Conservation (phyloP, 1,139 yeast genomes). For the Taphrina flavorubra region DNA sequence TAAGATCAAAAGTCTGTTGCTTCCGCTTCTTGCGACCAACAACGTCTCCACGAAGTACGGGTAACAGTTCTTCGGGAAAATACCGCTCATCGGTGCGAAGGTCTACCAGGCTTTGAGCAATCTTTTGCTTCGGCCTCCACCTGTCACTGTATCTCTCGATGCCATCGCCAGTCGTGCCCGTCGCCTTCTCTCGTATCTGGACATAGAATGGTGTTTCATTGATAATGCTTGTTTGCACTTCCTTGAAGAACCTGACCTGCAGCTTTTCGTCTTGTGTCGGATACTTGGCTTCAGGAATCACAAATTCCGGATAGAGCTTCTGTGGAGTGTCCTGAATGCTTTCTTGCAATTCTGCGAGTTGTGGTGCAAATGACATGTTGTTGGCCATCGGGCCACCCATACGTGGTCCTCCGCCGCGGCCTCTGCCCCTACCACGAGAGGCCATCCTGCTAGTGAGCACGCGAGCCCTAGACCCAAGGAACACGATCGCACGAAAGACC, state of each 20-base stretch:
- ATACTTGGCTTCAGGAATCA: constrained; percentile 14
- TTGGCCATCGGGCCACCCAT: constrained; percentile 40
- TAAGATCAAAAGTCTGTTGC: constrained; percentile 34
- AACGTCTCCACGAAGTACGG: constrained; percentile 25
- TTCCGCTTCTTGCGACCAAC: constrained; percentile 33
- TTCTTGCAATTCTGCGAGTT: constrained; percentile 21
- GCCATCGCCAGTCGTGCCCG: constrained; percentile 30
- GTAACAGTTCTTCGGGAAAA: constrained; percentile 36
- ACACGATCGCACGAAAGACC: background rate
- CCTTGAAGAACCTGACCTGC: constrained; percentile 31
- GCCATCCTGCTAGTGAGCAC: constrained; percentile 9
- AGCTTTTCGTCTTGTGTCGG: constrained; percentile 31
- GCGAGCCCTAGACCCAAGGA: too few relatives aligned
- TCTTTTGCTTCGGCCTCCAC: constrained; percentile 29
- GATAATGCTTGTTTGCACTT: constrained; percentile 27
- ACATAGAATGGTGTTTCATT: constrained; percentile 29
- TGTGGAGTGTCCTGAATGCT: constrained; percentile 32
- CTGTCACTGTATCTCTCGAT: constrained; percentile 35
- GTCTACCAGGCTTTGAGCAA: constrained; percentile 28
- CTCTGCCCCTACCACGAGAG: constrained; percentile 34
- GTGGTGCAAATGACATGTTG: constrained; percentile 22
- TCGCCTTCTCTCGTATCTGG: constrained; percentile 15
- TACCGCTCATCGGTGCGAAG: constrained; percentile 22
- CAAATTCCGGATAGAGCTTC: constrained; percentile 30
- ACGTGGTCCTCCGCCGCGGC: constrained; percentile 38